Base-by-base conservation (phyloP, 139 green algal species). In the Chlorella ohadii region DNA sequence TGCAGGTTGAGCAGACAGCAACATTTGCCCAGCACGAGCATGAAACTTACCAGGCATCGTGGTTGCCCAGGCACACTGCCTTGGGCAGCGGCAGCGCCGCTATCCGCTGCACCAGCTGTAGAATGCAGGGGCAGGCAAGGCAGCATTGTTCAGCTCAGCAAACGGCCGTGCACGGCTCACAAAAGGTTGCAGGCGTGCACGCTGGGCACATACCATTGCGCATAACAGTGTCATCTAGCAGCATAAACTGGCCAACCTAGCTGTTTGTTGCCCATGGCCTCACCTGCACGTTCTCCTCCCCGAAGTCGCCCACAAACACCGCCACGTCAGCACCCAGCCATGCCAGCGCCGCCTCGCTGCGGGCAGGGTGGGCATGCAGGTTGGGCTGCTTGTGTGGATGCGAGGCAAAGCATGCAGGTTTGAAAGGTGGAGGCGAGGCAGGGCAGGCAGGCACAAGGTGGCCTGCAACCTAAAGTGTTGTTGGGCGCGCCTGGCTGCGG, bases 251-350 rank as follows among this genome's bases (percentile, higher is more conserved):
- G n/a, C n/a, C n/a, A n/a, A n/a, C n/a, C n/a, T n/a, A n/a, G n/a
- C n/a, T n/a, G n/a, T n/a, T n/a, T n/a, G n/a, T n/a, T n/a, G n/a
- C n/a, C n/a, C n/a, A n/a, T n/a, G n/a, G n/a, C 36, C 68, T 4
- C 36, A 75, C 68, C 68, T 75, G 47, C 57, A 92, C 87, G 80
- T 91, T 64, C 66, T 96, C 93, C 39, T 96, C 90, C 1, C 93
- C 93, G 56, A 96, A 91, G 65, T 96, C 93, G 0, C 93, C 93
- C 39, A 95, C 87, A 44, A 96, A 91, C 25, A 94, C 64, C n/a
- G 84, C 84, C 25, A 92, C 57, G 73, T 95, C 93, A 39, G 87
- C 73, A 11, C 84, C 33, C 55, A 96, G 72, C 34, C 44, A 74
- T 20, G n/a, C 31, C 25, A 94, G 81, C 3, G 93, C 93, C 41